Percentiles rank a stretch among this genome's conserved stretches.
Evolutionary conservation across 257 asterid species (phyloP).

Genomic region (Fraxinus quadrangulata): DNA sequence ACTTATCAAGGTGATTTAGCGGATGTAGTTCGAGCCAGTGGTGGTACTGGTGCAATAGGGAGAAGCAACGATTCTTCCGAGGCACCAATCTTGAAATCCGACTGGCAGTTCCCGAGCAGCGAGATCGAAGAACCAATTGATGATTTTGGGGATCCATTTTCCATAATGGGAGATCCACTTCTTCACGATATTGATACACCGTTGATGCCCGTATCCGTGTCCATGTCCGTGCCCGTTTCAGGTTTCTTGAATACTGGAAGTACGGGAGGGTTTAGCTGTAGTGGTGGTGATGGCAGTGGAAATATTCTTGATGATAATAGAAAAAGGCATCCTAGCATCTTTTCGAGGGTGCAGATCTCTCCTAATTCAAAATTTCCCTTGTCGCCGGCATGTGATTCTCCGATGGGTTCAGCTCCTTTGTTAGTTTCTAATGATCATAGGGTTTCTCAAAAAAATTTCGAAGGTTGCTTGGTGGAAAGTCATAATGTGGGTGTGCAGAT

Average conservation of each 20-base stretch:
- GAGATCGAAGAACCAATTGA: conserved; percentile 15
- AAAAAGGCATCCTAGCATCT: conserved; percentile 38
- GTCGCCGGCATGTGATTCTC: neutral
- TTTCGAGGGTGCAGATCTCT: conserved; percentile 77
- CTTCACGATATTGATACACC: conserved; percentile 30
- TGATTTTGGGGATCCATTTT: conserved; percentile 51
- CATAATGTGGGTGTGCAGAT: conserved; percentile 51
- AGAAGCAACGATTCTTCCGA: neutral
- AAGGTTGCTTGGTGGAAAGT: conserved; percentile 41
- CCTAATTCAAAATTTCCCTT: conserved; percentile 21
- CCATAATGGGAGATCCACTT: conserved; percentile 45
- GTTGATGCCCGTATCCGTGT: too few species aligned
- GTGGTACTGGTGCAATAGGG: conserved; percentile 16
- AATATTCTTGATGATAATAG: conserved; percentile 25
- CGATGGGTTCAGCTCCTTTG: conserved; percentile 22
- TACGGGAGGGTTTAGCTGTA: neutral
- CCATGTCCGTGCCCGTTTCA: neutral
- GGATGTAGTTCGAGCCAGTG: conserved; percentile 42
- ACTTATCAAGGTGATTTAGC: conserved; percentile 49
- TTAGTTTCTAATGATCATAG: conserved; percentile 31
- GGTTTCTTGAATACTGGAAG: conserved; percentile 16
- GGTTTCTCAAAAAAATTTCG: conserved; percentile 30
- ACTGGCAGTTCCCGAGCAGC: conserved; percentile 36
- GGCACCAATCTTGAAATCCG: neutral
- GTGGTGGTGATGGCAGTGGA: neutral